Conservation (phyloP, 345 rosid species). For the Aquilaria malaccensis region DNA sequence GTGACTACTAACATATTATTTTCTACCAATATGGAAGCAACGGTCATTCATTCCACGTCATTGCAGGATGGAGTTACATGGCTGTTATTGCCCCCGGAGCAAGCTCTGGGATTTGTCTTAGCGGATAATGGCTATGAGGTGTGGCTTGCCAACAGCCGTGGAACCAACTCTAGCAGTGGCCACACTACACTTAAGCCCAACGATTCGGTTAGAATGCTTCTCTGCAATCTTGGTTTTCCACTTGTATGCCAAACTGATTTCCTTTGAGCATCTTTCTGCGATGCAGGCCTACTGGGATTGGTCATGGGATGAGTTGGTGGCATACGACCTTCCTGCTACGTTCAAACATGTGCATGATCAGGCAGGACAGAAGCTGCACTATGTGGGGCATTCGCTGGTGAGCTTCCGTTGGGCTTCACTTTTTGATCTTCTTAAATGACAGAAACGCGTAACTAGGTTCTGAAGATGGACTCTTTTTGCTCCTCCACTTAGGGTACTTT, state of each 20-base stretch:
- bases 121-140: conserved; percentile 49
- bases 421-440: not conserved
- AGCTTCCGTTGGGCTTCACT: not conserved
- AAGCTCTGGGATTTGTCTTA: conserved; percentile 34
- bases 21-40: not conserved
- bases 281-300: conserved; percentile 49
- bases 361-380: conserved; percentile 38
- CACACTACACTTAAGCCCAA: conserved; percentile 26
- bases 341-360: conserved; percentile 30
- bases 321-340: conserved; percentile 47
- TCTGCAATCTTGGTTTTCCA: not conserved
- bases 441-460: no score
- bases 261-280: not conserved
- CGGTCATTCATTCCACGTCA: not conserved
- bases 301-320: conserved; percentile 49
- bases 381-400: conserved; percentile 49
- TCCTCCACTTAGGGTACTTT: conserved; percentile 34
- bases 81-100: conserved; percentile 32
- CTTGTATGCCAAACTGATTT: not conserved
- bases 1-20: not conserved
- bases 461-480: not conserved
- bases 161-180: conserved; percentile 36
- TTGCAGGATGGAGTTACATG: conserved; percentile 44
- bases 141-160: conserved; percentile 42
- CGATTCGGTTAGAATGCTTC: conserved; percentile 17